A percentile compares a stretch with the other conserved stretches of the same genome.
These are phyloP conservation scores for Quillaja saponaria DNA, from an alignment of 306 rosid genomes.

Conservation along the genomic window DNA sequence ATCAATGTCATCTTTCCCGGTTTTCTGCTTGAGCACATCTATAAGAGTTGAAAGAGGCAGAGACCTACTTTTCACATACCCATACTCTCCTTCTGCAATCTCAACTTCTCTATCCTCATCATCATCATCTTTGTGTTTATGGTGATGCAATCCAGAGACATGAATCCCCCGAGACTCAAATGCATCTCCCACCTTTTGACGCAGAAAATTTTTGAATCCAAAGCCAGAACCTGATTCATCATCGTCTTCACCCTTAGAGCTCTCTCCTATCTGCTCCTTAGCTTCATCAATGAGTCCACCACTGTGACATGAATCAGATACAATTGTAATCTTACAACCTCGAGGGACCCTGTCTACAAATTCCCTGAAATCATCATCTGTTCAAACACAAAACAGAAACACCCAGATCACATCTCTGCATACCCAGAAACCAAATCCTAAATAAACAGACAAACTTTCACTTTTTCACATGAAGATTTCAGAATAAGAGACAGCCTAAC, in stretches of 20 bases:
- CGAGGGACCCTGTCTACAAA: conserved; percentile 55
- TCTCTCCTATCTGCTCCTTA: conserved; percentile 80
- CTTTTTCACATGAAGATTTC: no score
- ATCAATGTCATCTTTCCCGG: conserved; percentile 85
- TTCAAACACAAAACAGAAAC: not conserved
- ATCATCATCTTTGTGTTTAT: conserved; percentile 31
- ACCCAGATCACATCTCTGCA: no score
- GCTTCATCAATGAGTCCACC: conserved; percentile 74
- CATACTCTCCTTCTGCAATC: conserved; percentile 41
- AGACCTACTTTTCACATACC: conserved; percentile 52
- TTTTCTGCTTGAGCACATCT: conserved; percentile 87
- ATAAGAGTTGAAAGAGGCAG: conserved; percentile 78
- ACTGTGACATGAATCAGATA: conserved; percentile 85
- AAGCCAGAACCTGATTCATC: conserved; percentile 34
- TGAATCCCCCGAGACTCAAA: conserved; percentile 51
- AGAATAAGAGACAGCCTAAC: no score
- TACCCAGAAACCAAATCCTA: no score
- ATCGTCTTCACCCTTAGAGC: conserved; percentile 34
- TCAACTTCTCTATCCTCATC: conserved; percentile 48
- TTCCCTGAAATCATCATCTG: conserved; percentile 80
- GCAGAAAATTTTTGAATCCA: conserved; percentile 46
- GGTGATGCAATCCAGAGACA: conserved; percentile 15
- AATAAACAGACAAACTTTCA: no score
- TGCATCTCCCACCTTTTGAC: conserved; percentile 35
- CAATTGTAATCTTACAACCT: conserved; percentile 62